These are phyloP conservation scores for Piper betle DNA, from an alignment of 164 flowering plant genomes.

Conservation along the genomic window DNA sequence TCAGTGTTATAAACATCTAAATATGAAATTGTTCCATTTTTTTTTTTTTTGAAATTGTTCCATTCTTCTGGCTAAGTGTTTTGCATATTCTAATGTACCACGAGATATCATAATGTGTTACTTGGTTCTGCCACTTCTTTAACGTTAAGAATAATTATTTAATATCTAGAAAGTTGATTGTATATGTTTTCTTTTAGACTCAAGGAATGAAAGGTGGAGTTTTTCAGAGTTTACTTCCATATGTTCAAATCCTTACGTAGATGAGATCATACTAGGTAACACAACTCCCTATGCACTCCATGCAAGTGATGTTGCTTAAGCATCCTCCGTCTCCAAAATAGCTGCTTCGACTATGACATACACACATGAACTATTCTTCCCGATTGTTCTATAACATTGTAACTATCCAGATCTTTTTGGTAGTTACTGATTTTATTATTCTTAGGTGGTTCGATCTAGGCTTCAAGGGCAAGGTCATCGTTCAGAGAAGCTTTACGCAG, in stretches of 20 bases:
- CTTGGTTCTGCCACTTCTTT: too few relatives aligned
- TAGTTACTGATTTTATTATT: background rate
- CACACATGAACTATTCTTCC: slow-evolving; percentile 79
- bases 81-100: too few relatives aligned
- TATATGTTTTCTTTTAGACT: slow-evolving; percentile 38
- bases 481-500: slow-evolving; percentile 71
- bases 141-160: too few relatives aligned
- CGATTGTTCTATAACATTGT: background rate
- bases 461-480: slow-evolving; percentile 93
- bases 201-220: slow-evolving; percentile 78
- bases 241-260: slow-evolving; percentile 1
- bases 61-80: too few relatives aligned
- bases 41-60: too few relatives aligned
- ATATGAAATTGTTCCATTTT: too few relatives aligned
- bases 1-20: too few relatives aligned
- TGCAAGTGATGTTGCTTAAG: slow-evolving; percentile 85
- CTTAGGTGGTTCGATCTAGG: slow-evolving; percentile 83
- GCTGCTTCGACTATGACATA: slow-evolving; percentile 94
- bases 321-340: slow-evolving; percentile 88
- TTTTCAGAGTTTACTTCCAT: slow-evolving; percentile 15
- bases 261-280: slow-evolving; percentile 31
- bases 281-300: slow-evolving; percentile 59
- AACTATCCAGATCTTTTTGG: background rate
- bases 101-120: too few relatives aligned
- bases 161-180: too few relatives aligned